Percentiles rank a stretch among this genome's conserved stretches.
Conservation (phyloP, 2,329 filamentous ascomycete genomes). For the Lachnellula occidentalis region DNA sequence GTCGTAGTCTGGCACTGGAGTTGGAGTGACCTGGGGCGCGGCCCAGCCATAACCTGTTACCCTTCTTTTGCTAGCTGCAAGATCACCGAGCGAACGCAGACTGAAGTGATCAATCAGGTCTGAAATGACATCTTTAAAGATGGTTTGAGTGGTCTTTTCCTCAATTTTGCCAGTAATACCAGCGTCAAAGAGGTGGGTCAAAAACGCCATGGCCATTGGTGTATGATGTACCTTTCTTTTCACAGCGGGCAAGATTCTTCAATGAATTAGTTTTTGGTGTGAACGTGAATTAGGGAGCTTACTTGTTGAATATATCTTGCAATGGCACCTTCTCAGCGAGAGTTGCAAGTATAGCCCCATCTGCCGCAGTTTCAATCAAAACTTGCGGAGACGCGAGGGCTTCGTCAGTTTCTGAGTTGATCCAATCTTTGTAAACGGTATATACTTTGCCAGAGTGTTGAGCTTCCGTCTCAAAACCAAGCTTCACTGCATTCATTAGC, state of each 20-base stretch:
- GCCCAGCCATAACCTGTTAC: neutral
- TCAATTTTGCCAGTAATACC: neutral
- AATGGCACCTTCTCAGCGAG: neutral
- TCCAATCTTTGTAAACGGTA: constrained; percentile 7
- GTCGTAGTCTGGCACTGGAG: neutral
- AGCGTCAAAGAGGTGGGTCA: constrained; percentile 1
- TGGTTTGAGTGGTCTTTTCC: neutral
- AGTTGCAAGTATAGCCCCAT: constrained; percentile 5
- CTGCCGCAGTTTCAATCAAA: neutral
- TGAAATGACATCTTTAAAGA: constrained; percentile 7
- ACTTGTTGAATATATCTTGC: constrained; percentile 13
- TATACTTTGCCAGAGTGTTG: neutral
- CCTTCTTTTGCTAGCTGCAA: neutral
- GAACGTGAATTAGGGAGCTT: neutral
- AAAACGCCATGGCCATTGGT: constrained; percentile 4
- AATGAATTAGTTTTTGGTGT: neutral
- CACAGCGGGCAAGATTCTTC: constrained; percentile 3
- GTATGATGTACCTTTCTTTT: constrained; percentile 1
- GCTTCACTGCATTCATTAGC: constrained; percentile 2
- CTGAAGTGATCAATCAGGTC: constrained; percentile 5
- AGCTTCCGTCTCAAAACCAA: constrained; percentile 1
- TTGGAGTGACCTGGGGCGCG: neutral
- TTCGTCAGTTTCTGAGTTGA: neutral
- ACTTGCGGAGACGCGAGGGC: neutral
- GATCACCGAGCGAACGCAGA: neutral